Conservation (phyloP, 306 rosid genomes). For the Vigna nakashimae region DNA sequence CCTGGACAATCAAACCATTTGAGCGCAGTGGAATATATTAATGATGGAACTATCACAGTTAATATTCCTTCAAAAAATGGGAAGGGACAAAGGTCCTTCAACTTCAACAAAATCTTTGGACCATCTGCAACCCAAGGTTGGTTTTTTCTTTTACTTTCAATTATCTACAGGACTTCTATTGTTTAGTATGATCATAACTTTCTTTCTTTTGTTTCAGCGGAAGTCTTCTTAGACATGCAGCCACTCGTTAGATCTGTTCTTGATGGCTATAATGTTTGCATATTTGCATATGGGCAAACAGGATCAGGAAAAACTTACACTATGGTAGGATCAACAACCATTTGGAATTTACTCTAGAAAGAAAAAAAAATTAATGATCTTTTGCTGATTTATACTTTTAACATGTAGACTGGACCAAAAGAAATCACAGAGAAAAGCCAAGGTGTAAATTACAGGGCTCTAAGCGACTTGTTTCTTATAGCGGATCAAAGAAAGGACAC, state of each 20-base stretch:
- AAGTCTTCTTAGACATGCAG: constrained; percentile 87
- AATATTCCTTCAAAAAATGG: constrained; percentile 81
- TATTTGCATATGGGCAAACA: constrained; percentile 95
- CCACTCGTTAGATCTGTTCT: constrained; percentile 91
- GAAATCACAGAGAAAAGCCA: constrained; percentile 86
- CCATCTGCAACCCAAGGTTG: constrained; percentile 92
- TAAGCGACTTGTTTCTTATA: constrained; percentile 85
- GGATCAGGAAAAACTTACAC: constrained; percentile 95
- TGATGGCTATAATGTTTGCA: constrained; percentile 92
- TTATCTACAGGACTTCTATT: constrained; percentile 31
- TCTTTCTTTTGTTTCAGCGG: constrained; percentile 61
- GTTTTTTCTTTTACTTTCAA: constrained; percentile 35
- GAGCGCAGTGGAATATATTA: constrained; percentile 79
- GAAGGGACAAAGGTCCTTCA: constrained; percentile 73
- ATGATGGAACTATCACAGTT: constrained; percentile 78
- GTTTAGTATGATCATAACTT: neutral
- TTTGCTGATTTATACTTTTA: constrained; percentile 40
- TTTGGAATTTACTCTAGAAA: neutral
- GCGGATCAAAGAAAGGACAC: constrained; percentile 90
- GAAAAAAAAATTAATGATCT: constrained; percentile 1
- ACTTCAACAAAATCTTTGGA: constrained; percentile 93
- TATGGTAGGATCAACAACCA: constrained; percentile 63
- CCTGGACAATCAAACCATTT: constrained; percentile 63
- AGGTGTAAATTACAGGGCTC: constrained; percentile 96
- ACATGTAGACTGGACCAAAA: constrained; percentile 81